Evolutionary conservation across 352 stramenopile genomes (phyloP).

Genomic region (Hyaloperonospora brassicae): DNA sequence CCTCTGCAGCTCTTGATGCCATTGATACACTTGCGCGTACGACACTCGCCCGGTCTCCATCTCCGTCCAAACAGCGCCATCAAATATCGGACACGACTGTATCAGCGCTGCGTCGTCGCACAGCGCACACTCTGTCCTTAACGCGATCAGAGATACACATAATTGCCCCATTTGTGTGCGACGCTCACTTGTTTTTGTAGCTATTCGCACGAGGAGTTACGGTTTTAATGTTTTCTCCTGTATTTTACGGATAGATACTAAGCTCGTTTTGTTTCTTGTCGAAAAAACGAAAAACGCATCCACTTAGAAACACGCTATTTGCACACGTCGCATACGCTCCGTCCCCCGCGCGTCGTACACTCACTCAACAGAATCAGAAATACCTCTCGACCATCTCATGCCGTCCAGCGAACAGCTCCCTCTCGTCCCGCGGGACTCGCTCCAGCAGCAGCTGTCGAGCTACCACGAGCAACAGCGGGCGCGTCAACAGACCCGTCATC

Average conservation of each 20-base stretch:
- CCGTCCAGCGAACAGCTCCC: conserved; percentile 22
- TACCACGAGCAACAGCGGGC: conserved; percentile 25
- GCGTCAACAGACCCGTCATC: conserved; percentile 15
- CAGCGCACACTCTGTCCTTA: conserved; percentile 2
- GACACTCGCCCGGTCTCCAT: conserved; percentile 3
- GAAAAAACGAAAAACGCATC: not conserved
- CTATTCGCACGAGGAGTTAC: not conserved
- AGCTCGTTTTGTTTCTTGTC: too few species aligned
- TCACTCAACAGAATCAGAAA: conserved; percentile 1
- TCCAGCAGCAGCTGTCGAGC: conserved; percentile 27
- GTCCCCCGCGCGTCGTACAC: not conserved
- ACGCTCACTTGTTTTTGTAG: too few species aligned
- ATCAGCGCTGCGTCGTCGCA: conserved; percentile 16
- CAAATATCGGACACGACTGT: not conserved
- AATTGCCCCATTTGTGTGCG: conserved; percentile 3
- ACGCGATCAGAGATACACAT: conserved; percentile 10
- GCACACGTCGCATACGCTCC: conserved; percentile 19
- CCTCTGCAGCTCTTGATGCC: conserved; percentile 12
- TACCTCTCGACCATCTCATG: conserved; percentile 7
- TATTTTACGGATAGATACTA: too few species aligned
- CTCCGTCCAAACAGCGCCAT: not conserved
- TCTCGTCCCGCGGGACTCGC: conserved; percentile 19
- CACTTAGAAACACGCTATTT: conserved; percentile 12
- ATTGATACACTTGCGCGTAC: conserved; percentile 18
- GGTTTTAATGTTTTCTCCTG: too few species aligned